Evolutionary conservation across 1,284 basidiomycete genomes (phyloP).

Genomic region (Vanrija humicola): DNA sequence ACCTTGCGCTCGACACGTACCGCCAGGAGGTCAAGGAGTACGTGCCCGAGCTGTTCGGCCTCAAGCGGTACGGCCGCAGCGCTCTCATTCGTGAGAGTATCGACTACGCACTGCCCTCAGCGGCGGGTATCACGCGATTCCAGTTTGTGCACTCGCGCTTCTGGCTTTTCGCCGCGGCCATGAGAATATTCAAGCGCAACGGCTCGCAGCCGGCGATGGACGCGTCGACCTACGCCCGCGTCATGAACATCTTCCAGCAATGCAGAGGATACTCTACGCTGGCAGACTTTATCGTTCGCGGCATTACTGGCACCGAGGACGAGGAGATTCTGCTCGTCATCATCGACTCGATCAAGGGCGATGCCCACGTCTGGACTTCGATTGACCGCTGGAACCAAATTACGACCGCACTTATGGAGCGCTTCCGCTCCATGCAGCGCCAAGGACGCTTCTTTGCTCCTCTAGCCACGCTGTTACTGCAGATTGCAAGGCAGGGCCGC

Average conservation of each 20-base stretch:
- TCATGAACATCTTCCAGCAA: conserved; percentile 36
- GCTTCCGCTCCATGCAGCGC: conserved; percentile 28
- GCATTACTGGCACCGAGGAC: conserved; percentile 33
- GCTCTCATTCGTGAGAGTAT: conserved; percentile 23
- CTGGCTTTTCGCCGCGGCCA: conserved; percentile 32
- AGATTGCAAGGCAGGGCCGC: conserved; percentile 27
- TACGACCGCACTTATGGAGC: conserved; percentile 34
- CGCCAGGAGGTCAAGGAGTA: conserved; percentile 40
- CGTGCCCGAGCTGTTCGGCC: conserved; percentile 43
- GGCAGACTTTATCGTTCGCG: conserved; percentile 36
- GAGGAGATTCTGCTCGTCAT: conserved; percentile 37
- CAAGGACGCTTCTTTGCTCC: conserved; percentile 23
- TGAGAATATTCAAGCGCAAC: conserved; percentile 23
- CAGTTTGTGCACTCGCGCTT: conserved; percentile 40
- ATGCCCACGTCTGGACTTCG: conserved; percentile 44
- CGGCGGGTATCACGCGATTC: conserved; percentile 28
- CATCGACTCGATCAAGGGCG: conserved; percentile 36
- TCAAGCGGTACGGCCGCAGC: conserved; percentile 27
- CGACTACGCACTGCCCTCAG: conserved; percentile 31
- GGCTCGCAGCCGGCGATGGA: conserved; percentile 29
- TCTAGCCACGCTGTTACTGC: conserved; percentile 25
- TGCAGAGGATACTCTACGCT: conserved; percentile 38
- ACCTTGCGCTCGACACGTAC: conserved; percentile 23
- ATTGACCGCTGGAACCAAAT: conserved; percentile 42
- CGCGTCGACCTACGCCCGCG: conserved; percentile 36